Percentiles rank a stretch among this genome's conserved stretches.
phyloP scores from a whole-genome alignment of 495 filamentous ascomycete genomes.

The Immersiella caudata region DNA sequence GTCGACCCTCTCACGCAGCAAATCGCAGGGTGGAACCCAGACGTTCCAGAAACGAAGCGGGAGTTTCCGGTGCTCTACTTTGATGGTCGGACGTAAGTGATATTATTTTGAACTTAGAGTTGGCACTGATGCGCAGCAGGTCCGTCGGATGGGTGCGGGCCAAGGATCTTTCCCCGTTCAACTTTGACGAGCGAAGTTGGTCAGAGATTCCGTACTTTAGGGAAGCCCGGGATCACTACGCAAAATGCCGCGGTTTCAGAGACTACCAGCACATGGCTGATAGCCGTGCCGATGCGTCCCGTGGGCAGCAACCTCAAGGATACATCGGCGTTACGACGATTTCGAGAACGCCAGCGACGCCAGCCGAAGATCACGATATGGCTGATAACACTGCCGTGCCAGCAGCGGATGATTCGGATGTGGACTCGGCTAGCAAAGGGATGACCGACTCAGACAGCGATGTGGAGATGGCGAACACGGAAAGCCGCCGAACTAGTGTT shows the following conservation, averaged over 20 bases:
- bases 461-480: conserved; percentile 28
- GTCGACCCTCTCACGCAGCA: conserved; percentile 24
- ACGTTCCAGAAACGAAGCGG: conserved; percentile 41
- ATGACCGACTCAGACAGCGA: conserved; percentile 23
- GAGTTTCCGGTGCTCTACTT: conserved; percentile 50
- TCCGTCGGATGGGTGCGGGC: conserved; percentile 36
- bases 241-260: conserved; percentile 8
- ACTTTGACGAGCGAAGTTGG: conserved; percentile 30
- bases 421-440: conserved; percentile 13
- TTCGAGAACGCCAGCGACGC: not conserved
- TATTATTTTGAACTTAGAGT: not conserved
- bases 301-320: not conserved
- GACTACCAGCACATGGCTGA: conserved; percentile 11
- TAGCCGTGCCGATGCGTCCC: not conserved
- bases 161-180: conserved; percentile 27
- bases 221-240: conserved; percentile 27
- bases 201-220: conserved; percentile 21
- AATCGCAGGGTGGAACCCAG: conserved; percentile 45
- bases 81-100: conserved; percentile 34
- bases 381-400: not conserved
- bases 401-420: conserved; percentile 16
- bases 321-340: not conserved
- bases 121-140: conserved; percentile 21
- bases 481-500: conserved; percentile 29
- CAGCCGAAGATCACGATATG: conserved; percentile 24